These are phyloP conservation scores for Tylopilus vinaceipallidus DNA, from an alignment of 768 basidiomycete genomes.

Conservation along the genomic window DNA sequence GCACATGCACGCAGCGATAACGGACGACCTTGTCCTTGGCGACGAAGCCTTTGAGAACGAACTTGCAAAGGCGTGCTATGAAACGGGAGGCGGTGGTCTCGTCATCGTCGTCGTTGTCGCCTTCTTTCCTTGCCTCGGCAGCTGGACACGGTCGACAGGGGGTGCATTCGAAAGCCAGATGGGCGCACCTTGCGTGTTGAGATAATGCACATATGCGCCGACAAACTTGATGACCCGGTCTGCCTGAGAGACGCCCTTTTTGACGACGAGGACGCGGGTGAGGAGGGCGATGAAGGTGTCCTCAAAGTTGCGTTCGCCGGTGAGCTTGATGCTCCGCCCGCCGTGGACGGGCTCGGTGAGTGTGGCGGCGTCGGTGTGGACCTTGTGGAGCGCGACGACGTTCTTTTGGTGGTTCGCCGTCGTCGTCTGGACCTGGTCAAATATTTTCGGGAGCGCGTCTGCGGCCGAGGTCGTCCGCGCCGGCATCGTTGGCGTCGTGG, in stretches of 20 bases:
- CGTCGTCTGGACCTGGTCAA: constrained; percentile 75
- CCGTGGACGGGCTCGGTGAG: constrained; percentile 49
- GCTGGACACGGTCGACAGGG: constrained; percentile 26
- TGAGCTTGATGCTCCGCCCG: constrained; percentile 51
- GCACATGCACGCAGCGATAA: constrained; percentile 73
- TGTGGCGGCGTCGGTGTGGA: constrained; percentile 64
- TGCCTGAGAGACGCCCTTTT: constrained; percentile 76
- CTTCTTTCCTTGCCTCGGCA: constrained; percentile 34
- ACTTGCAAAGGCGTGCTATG: constrained; percentile 61
- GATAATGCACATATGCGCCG: constrained; percentile 70
- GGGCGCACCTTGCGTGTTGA: constrained; percentile 70
- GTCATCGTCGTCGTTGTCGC: constrained; percentile 54
- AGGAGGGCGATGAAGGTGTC: constrained; percentile 61
- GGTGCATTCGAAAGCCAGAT: background rate
- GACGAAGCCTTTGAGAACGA: constrained; percentile 71
- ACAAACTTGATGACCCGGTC: constrained; percentile 83
- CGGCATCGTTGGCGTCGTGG: constrained; percentile 14
- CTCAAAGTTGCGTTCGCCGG: constrained; percentile 78
- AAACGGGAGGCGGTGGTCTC: constrained; percentile 73
- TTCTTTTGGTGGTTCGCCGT: constrained; percentile 89
- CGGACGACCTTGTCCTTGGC: constrained; percentile 88
- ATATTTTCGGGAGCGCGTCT: constrained; percentile 47
- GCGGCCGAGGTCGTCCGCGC: constrained; percentile 8
- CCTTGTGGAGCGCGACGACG: constrained; percentile 74
- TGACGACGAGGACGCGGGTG: constrained; percentile 59